Conservation (phyloP, 2,329 filamentous ascomycete genomes). For the Magnaporthiopsis poae region DNA sequence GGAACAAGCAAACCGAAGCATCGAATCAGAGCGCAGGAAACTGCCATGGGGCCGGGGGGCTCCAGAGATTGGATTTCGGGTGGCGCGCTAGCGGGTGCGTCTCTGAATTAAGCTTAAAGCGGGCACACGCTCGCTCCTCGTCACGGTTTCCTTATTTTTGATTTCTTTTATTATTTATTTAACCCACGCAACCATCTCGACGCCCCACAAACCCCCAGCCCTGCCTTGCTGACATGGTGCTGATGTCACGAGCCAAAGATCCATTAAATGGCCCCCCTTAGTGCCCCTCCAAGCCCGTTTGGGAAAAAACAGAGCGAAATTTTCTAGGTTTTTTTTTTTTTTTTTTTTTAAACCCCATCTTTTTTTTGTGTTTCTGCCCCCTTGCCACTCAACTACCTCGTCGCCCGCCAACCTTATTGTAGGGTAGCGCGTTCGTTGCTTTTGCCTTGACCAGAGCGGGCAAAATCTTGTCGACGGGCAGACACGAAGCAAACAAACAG, state of each 20-base stretch:
- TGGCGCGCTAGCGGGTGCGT: constrained; percentile 1
- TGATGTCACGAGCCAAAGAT: neutral
- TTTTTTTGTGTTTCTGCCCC: too few relatives aligned
- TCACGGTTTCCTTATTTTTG: neutral
- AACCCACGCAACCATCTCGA: neutral
- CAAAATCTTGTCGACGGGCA: too few relatives aligned
- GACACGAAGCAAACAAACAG: too few relatives aligned
- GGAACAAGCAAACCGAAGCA: too few relatives aligned
- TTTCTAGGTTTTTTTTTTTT: neutral
- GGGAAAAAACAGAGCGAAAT: neutral
- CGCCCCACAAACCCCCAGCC: neutral
- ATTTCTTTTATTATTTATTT: too few relatives aligned
- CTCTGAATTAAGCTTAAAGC: constrained; percentile 8
- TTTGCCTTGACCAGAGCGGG: too few relatives aligned
- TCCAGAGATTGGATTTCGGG: neutral
- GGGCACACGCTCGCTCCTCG: neutral
- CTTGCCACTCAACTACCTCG: too few relatives aligned
- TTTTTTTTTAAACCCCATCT: too few relatives aligned
- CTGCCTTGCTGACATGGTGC: neutral
- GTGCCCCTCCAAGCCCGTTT: neutral
- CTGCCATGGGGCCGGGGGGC: too few relatives aligned
- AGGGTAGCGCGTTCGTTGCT: too few relatives aligned
- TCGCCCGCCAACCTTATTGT: too few relatives aligned
- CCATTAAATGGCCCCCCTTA: too few relatives aligned
- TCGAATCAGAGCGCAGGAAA: neutral